Conservation (phyloP, 768 basidiomycete genomes). For the Cystofilobasidium capitatum region DNA sequence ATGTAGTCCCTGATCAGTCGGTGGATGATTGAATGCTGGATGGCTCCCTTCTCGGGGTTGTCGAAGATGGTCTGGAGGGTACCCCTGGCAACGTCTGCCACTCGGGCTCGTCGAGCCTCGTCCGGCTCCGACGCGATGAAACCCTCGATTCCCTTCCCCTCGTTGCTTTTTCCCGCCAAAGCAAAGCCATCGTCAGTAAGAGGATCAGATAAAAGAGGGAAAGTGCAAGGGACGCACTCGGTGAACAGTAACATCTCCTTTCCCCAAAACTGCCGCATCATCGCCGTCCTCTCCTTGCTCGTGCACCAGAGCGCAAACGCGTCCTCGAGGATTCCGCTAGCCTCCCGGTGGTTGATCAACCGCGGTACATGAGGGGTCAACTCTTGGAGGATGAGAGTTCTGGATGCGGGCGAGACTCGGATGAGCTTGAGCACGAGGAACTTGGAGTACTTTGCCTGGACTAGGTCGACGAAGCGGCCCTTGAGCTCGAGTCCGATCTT, state of each 20-base stretch:
- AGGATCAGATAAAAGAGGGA: neutral
- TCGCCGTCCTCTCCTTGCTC: slow-evolving; percentile 67
- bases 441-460: slow-evolving; percentile 86
- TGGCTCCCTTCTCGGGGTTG: slow-evolving; percentile 79
- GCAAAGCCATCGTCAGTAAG: neutral
- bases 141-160: slow-evolving; percentile 48
- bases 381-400: slow-evolving; percentile 64
- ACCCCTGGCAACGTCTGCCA: slow-evolving; percentile 60
- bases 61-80: slow-evolving; percentile 71
- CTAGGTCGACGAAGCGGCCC: slow-evolving; percentile 64
- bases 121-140: slow-evolving; percentile 55
- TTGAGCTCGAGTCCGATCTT: slow-evolving; percentile 75
- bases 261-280: slow-evolving; percentile 82
- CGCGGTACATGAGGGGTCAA: slow-evolving; percentile 67
- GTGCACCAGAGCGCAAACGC: slow-evolving; percentile 80
- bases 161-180: slow-evolving; percentile 9
- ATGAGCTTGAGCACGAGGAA: slow-evolving; percentile 74
- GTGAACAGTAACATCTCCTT: slow-evolving; percentile 60
- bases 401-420: slow-evolving; percentile 50
- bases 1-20: slow-evolving; percentile 80
- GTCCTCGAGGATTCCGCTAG: slow-evolving; percentile 72
- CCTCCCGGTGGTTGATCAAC: slow-evolving; percentile 73
- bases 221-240: neutral
- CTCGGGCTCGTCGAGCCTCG: slow-evolving; percentile 47
- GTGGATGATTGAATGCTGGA: slow-evolving; percentile 80